Percentiles rank a stretch among this genome's conserved stretches.
Evolutionary conservation across 2,329 filamentous ascomycete species (phyloP).

Genomic region (Zymoseptoria crescenta): DNA sequence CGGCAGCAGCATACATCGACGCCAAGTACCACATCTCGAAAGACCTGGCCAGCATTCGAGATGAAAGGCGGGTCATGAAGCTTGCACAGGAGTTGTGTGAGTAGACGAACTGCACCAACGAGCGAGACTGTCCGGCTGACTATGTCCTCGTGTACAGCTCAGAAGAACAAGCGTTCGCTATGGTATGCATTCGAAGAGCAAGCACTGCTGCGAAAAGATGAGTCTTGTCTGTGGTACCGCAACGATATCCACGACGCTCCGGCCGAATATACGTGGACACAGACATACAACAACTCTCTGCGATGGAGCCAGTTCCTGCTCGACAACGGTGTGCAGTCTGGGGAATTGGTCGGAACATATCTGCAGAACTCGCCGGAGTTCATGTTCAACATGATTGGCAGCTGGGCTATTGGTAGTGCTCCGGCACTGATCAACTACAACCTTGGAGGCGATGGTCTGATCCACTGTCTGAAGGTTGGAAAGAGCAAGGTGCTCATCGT

Average conservation of each 20-base stretch:
- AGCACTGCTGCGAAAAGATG: constrained; percentile 34
- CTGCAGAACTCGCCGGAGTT: constrained; percentile 31
- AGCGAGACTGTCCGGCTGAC: constrained; percentile 3
- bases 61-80: constrained; percentile 5
- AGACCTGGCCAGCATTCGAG: constrained; percentile 46
- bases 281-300: constrained; percentile 49
- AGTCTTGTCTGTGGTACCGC: constrained; percentile 61
- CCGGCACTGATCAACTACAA: constrained; percentile 33
- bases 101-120: not conserved
- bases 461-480: constrained; percentile 32
- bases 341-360: constrained; percentile 30
- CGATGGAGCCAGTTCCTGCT: constrained; percentile 58
- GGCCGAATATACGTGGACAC: constrained; percentile 47
- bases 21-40: constrained; percentile 60
- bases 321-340: constrained; percentile 25
- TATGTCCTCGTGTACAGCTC: constrained; percentile 31
- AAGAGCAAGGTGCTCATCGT: constrained; percentile 38
- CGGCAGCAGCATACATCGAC: constrained; percentile 69
- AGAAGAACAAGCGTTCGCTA: constrained; percentile 48
- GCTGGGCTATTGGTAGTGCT: constrained; percentile 27
- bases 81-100: constrained; percentile 5
- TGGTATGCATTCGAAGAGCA: constrained; percentile 55
- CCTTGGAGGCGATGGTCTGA: constrained; percentile 27
- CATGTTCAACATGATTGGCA: constrained; percentile 26
- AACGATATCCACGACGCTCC: constrained; percentile 35